phyloP scores from a whole-genome alignment of 1,284 basidiomycete species.

The Sphagnurus paluster region DNA sequence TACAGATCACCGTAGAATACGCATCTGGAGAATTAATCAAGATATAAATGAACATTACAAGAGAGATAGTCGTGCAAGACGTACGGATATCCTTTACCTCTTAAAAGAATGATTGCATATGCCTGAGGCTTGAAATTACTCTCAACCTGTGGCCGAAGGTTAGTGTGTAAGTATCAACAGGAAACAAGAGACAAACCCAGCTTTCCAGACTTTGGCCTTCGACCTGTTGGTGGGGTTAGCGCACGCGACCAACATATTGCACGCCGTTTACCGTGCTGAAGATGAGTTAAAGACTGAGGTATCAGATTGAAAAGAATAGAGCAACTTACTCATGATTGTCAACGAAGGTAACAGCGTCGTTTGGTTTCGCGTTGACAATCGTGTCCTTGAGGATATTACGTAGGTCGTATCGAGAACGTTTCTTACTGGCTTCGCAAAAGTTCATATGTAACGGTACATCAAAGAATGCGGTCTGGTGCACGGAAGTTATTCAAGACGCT shows the following conservation, averaged over 20 bases:
- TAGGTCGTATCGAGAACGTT: conserved; percentile 63
- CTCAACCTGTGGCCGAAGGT: conserved; percentile 48
- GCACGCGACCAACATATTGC: not conserved
- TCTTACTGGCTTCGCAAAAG: conserved; percentile 63
- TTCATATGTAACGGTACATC: conserved; percentile 79
- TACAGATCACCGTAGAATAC: conserved; percentile 93
- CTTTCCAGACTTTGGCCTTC: conserved; percentile 74
- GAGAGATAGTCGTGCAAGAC: conserved; percentile 31
- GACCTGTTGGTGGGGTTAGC: conserved; percentile 43
- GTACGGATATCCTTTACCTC: conserved; percentile 84
- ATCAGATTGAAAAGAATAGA: not conserved
- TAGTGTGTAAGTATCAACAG: not conserved
- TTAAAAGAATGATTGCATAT: conserved; percentile 86
- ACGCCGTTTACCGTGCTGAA: conserved; percentile 51
- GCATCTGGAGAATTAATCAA: conserved; percentile 50
- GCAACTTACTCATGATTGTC: conserved; percentile 77
- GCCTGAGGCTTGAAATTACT: conserved; percentile 74
- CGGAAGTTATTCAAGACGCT: not conserved
- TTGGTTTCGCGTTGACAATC: conserved; percentile 55
- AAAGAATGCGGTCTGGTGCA: conserved; percentile 71
- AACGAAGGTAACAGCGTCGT: conserved; percentile 80
- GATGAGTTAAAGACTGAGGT: not conserved
- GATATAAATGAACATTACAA: not conserved
- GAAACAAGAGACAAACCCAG: conserved; percentile 53
- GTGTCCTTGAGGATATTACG: conserved; percentile 61